Percentiles rank a stretch among this genome's conserved stretches.
These are phyloP conservation scores for Fragilariopsis cylindrus DNA, from an alignment of 108 stramenopile species.

Conservation along the genomic window DNA sequence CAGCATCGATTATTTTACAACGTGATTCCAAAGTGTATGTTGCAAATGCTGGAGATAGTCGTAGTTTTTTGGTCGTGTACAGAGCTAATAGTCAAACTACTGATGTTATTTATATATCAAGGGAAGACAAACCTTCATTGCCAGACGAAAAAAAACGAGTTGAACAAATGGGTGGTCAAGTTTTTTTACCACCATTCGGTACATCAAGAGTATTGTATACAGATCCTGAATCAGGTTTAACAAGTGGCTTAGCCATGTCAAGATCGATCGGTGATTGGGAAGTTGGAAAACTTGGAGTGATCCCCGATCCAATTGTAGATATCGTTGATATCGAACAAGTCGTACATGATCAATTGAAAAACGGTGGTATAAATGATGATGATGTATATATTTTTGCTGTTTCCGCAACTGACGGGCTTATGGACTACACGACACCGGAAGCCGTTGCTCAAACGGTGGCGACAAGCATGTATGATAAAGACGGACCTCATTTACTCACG, in stretches of 20 bases:
- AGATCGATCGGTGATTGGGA: constrained; percentile 81
- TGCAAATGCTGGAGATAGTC: constrained; percentile 83
- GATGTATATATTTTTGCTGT: constrained; percentile 78
- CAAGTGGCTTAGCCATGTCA: constrained; percentile 79
- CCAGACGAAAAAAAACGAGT: constrained; percentile 64
- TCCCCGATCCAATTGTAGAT: constrained; percentile 77
- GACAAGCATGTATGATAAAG: constrained; percentile 49
- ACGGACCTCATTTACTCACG: constrained; percentile 55
- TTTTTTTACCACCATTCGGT: constrained; percentile 53
- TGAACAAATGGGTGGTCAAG: constrained; percentile 68
- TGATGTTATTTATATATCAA: constrained; percentile 66
- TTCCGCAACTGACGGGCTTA: constrained; percentile 76
- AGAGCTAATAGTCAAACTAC: constrained; percentile 21
- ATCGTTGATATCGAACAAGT: constrained; percentile 58
- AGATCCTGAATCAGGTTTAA: constrained; percentile 70
- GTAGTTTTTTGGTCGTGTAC: constrained; percentile 73
- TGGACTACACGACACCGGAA: constrained; percentile 64
- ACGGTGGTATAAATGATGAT: neutral
- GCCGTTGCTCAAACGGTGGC: constrained; percentile 60
- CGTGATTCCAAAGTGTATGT: constrained; percentile 62
- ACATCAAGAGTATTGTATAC: constrained; percentile 69
- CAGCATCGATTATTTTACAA: constrained; percentile 66
- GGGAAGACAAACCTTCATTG: constrained; percentile 73
- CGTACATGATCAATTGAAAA: constrained; percentile 8
- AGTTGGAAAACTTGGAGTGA: constrained; percentile 67